Evolutionary conservation across 345 rosid genomes (phyloP), one percentile per base, ranked within the genome.

Genomic region (Dipteronia sinensis): DNA sequence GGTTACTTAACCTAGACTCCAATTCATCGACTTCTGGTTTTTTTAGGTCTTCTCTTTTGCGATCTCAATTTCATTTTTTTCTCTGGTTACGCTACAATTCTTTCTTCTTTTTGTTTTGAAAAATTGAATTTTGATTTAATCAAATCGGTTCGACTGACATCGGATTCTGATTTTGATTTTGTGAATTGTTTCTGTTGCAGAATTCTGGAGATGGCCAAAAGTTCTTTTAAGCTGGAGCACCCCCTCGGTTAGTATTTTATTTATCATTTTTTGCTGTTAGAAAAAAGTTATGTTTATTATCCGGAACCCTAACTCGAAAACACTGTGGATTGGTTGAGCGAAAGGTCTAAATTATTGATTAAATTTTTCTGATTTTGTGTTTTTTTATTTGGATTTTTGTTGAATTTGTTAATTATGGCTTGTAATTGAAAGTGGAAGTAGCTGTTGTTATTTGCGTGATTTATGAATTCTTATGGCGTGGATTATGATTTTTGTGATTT

Each of bases 201-300:
- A 73, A 44, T 67, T 64, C 44, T 53, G 12, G 46, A 72, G 72
- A 95, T 95, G 99, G 92, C 96, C 15, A 90, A 81, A 72, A 91
- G 89, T 84, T 91, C 91, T 49, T 95, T 93, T 88, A 92, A 95
- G 89, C 79, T 86, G 85, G 99, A 95, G 78, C 97, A 93, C 64
- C 98, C 99, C 46, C 94, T 95, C 61, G 99, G 99, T 93, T 80
- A 51, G 88, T 80, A 27, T 77, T 61, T 22, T 1, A 59, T 65
- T 83, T 4, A 0, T 15, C 17, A 1, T 55, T 47, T 42, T 29
- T 58, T 27, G 27, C 27, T 27, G 27, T 27, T 27, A 27, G 27
- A 27, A 27, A 27, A 27, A 27, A 27, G 27, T 27, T 27, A 1
- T 27, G 27, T 27, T 27, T 44, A 78, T 84, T 46, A 29, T 23